Percentiles rank a stretch among this genome's conserved stretches.
These are phyloP conservation scores for Stephania yunnanensis DNA, from an alignment of 164 flowering plant genomes.

Conservation along the genomic window DNA sequence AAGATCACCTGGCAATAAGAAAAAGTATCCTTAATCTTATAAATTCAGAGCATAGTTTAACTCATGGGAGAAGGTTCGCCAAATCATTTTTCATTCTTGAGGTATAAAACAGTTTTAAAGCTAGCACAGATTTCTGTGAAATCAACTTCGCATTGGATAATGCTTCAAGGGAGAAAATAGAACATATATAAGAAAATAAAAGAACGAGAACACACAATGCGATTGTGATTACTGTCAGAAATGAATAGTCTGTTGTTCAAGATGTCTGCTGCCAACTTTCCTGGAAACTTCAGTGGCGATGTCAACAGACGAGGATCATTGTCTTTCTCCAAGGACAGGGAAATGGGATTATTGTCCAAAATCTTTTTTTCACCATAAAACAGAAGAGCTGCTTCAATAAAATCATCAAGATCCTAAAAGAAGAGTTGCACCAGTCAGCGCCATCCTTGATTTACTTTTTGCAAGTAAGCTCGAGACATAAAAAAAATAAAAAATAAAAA, in stretches of 20 bases:
- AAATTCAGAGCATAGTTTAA: neutral
- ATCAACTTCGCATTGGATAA: neutral
- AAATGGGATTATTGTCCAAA: conserved; percentile 57
- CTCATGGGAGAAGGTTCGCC: neutral
- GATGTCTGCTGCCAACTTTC: conserved; percentile 79
- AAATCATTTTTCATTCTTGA: neutral
- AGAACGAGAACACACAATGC: conserved; percentile 58
- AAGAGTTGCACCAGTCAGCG: neutral
- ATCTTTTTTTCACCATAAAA: conserved; percentile 70
- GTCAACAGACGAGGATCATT: conserved; percentile 63
- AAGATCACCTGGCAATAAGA: too few relatives aligned
- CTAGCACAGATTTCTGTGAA: neutral
- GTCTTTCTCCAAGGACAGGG: conserved; percentile 75
- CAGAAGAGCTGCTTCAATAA: conserved; percentile 84
- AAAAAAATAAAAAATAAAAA: too few relatives aligned
- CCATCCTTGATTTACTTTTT: neutral
- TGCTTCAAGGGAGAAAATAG: neutral
- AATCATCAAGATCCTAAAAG: conserved; percentile 81
- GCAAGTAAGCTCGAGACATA: neutral
- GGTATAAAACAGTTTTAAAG: neutral
- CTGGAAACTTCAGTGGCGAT: conserved; percentile 94
- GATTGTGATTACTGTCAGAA: conserved; percentile 94
- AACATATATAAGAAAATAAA: conserved; percentile 10
- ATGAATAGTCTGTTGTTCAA: conserved; percentile 87
- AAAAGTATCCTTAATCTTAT: neutral